These are phyloP conservation scores for Rutstroemia sp. DNA, from an alignment of 2,329 filamentous ascomycete species.

Conservation along the genomic window DNA sequence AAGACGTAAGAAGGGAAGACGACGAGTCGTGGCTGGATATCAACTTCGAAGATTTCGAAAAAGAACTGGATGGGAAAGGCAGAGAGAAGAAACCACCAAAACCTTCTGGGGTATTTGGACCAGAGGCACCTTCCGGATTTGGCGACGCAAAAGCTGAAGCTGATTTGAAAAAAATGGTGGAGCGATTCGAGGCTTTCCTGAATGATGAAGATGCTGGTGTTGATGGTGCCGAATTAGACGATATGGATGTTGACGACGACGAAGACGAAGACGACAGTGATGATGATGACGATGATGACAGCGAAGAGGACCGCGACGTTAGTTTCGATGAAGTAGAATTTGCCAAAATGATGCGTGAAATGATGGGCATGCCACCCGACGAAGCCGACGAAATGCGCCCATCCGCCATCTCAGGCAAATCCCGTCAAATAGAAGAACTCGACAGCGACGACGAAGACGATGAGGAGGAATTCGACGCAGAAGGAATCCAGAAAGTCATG, in stretches of 20 bases:
- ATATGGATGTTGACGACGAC: conserved; percentile 55
- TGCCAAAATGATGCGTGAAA: conserved; percentile 79
- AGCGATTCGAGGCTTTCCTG: conserved; percentile 86
- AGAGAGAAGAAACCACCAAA: conserved; percentile 32
- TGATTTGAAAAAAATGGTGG: conserved; percentile 84
- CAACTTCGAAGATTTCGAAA: conserved; percentile 80
- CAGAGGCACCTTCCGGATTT: conserved; percentile 38
- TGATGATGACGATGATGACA: conserved; percentile 44
- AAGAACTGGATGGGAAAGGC: conserved; percentile 55
- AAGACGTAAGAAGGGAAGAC: conserved; percentile 55
- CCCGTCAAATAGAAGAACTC: conserved; percentile 19
- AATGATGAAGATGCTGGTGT: conserved; percentile 76
- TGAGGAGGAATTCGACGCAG: conserved; percentile 42
- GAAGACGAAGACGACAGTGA: conserved; percentile 45
- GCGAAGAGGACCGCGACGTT: conserved; percentile 66
- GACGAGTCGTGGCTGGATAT: conserved; percentile 91
- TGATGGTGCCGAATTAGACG: conserved; percentile 67
- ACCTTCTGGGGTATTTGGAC: conserved; percentile 21
- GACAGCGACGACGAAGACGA: conserved; percentile 20
- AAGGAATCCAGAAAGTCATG: conserved; percentile 58
- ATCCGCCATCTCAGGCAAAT: conserved; percentile 2
- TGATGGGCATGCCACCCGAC: conserved; percentile 61
- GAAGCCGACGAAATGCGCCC: conserved; percentile 9
- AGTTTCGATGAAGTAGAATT: conserved; percentile 84
- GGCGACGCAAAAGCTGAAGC: conserved; percentile 62